Evolutionary conservation across 306 rosid genomes (phyloP).

Genomic region (Vicia villosa): DNA sequence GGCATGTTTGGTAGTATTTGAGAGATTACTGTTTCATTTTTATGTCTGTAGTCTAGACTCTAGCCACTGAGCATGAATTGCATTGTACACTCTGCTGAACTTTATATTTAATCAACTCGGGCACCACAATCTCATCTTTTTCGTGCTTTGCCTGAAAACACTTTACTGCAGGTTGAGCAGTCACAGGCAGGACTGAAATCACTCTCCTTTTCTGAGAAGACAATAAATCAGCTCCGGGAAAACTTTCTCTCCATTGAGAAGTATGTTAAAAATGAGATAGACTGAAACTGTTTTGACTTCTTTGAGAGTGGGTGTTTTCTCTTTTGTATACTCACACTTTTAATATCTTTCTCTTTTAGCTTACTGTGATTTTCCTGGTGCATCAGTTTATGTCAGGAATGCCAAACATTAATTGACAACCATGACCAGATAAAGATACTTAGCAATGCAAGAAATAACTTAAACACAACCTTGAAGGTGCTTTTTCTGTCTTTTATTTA

Average conservation of each 20-base stretch:
- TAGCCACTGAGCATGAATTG: constrained; percentile 24
- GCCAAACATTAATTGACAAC: constrained; percentile 92
- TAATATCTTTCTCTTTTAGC: constrained; percentile 33
- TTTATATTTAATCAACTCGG: constrained; percentile 32
- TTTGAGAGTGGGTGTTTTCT: constrained; percentile 26
- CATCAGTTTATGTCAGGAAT: constrained; percentile 85
- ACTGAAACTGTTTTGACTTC: constrained; percentile 26
- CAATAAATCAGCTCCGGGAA: constrained; percentile 75
- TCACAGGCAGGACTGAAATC: constrained; percentile 89
- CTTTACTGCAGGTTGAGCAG: constrained; percentile 80
- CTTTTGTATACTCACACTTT: constrained; percentile 13
- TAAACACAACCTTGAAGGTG: constrained; percentile 94
- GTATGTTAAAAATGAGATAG: constrained; percentile 57
- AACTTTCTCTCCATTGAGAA: constrained; percentile 88
- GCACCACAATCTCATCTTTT: constrained; percentile 28
- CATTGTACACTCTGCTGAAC: constrained; percentile 13
- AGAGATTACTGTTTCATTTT: constrained; percentile 5
- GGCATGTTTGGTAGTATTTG: constrained; percentile 25
- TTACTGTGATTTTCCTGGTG: constrained; percentile 42
- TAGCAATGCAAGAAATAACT: constrained; percentile 95
- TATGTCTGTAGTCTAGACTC: not conserved
- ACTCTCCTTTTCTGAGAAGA: constrained; percentile 67
- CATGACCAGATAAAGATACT: constrained; percentile 99
- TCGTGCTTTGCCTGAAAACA: constrained; percentile 32
- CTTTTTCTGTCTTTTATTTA: constrained; percentile 31